A percentile compares a stretch with the other conserved stretches of the same genome.
These are phyloP conservation scores for Penicillium egyptiacum DNA, from an alignment of 495 filamentous ascomycete genomes.

Conservation along the genomic window DNA sequence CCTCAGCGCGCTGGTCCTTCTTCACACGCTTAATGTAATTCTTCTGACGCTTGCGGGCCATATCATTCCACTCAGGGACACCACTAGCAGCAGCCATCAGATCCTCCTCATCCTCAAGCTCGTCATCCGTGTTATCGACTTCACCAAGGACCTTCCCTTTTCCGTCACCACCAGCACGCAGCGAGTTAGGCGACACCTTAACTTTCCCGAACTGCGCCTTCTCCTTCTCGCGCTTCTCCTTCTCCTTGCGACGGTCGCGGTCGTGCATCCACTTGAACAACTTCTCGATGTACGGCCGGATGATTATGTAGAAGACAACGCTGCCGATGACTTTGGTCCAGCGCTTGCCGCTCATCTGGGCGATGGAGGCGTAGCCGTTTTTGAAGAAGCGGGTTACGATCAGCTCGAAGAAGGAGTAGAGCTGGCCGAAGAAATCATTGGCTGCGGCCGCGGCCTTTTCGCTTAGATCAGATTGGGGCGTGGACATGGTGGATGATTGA, in stretches of 20 bases:
- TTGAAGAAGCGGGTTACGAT: conserved; percentile 42
- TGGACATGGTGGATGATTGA: conserved; percentile 25
- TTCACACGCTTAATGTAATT: conserved; percentile 53
- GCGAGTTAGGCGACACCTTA: conserved; percentile 60
- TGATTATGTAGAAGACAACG: conserved; percentile 60
- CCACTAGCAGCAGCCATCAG: conserved; percentile 44
- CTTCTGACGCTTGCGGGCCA: conserved; percentile 63
- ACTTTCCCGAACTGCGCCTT: conserved; percentile 45
- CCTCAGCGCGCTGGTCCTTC: conserved; percentile 45
- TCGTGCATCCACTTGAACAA: conserved; percentile 56
- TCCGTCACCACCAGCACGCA: conserved; percentile 53
- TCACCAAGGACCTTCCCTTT: conserved; percentile 46
- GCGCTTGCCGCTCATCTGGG: conserved; percentile 51
- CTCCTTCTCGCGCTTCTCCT: conserved; percentile 48
- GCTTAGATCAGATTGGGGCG: conserved; percentile 22
- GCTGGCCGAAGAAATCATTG: conserved; percentile 37
- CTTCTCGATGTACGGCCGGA: conserved; percentile 64
- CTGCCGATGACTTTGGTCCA: conserved; percentile 63
- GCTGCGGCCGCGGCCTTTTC: conserved; percentile 32
- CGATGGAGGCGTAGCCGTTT: conserved; percentile 57
- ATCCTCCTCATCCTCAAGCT: conserved; percentile 60
- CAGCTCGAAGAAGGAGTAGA: conserved; percentile 31
- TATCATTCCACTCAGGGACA: conserved; percentile 51
- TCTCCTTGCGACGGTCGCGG: conserved; percentile 53
- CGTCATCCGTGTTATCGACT: conserved; percentile 48